phyloP scores from a whole-genome alignment of 2,329 filamentous ascomycete species.

The Aureobasidium lini region DNA sequence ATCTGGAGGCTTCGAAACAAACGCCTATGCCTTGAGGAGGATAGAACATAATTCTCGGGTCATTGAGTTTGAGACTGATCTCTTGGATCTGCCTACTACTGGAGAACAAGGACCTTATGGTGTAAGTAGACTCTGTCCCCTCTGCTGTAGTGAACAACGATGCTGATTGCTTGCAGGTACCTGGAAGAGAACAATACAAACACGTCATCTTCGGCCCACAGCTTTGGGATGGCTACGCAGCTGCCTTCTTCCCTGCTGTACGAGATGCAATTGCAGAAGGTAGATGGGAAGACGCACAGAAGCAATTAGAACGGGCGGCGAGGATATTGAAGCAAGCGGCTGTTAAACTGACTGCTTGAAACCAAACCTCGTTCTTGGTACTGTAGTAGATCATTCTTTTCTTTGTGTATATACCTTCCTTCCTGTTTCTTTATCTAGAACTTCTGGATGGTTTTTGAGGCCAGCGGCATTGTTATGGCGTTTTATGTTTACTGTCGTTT shows the following conservation, averaged over 20 bases:
- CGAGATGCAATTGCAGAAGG: conserved; percentile 67
- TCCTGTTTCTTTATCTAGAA: no score
- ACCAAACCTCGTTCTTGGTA: no score
- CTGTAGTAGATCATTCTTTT: no score
- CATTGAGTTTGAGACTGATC: conserved; percentile 70
- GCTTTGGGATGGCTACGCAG: conserved; percentile 62
- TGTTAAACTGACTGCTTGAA: neutral
- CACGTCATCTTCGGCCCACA: conserved; percentile 85
- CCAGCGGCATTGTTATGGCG: no score
- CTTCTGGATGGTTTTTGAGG: no score
- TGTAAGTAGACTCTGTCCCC: conserved; percentile 47
- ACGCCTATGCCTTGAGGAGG: conserved; percentile 58
- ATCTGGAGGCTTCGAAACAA: conserved; percentile 65
- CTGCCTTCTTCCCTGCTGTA: conserved; percentile 72
- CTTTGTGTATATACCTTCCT: no score
- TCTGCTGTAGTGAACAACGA: neutral
- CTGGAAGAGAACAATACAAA: conserved; percentile 86
- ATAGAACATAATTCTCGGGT: conserved; percentile 71
- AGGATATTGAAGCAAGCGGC: conserved; percentile 46
- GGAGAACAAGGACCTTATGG: conserved; percentile 41
- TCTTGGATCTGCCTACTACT: conserved; percentile 66
- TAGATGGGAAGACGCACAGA: conserved; percentile 62
- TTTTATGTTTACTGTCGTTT: no score
- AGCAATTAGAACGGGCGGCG: conserved; percentile 64
- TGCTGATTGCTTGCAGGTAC: conserved; percentile 48